Conservation (phyloP, 306 rosid species). For the Pyrus pyrifolia region DNA sequence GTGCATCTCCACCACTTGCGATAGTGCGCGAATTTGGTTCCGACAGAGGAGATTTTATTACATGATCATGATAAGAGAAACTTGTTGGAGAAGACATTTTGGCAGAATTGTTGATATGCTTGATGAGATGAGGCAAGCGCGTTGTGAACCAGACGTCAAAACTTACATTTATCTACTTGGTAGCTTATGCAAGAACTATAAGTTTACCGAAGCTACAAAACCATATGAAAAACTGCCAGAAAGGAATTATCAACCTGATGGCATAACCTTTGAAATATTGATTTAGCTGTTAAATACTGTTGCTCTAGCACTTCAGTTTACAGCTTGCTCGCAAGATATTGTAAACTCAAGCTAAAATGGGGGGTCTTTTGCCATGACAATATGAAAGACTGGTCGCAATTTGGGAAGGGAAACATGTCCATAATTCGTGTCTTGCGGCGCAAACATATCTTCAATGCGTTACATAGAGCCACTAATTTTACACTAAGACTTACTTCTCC, state of each 20-base stretch:
- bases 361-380: too few species aligned
- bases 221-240: constrained; percentile 39
- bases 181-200: constrained; percentile 42
- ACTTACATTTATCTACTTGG: constrained; percentile 46
- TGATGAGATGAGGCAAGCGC: constrained; percentile 44
- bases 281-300: constrained; percentile 24
- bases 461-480: too few species aligned
- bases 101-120: constrained; percentile 48
- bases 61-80: constrained; percentile 41
- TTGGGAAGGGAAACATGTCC: too few species aligned
- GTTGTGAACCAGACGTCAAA: constrained; percentile 28
- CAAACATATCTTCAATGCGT: too few species aligned
- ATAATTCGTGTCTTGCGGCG: too few species aligned
- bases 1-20: too few species aligned
- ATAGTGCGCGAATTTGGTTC: too few species aligned
- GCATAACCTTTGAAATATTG: constrained; percentile 41
- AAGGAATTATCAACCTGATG: constrained; percentile 34
- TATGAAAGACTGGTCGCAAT: too few species aligned
- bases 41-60: constrained; percentile 29
- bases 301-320: constrained; percentile 40
- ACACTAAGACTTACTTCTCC: too few species aligned
- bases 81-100: constrained; percentile 43
- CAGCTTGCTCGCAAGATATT: constrained; percentile 28
- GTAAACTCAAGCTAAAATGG: too few species aligned
- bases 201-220: constrained; percentile 31